Conservation (phyloP, 192 early-diverging fungal species). For the Coemansia sp. region DNA sequence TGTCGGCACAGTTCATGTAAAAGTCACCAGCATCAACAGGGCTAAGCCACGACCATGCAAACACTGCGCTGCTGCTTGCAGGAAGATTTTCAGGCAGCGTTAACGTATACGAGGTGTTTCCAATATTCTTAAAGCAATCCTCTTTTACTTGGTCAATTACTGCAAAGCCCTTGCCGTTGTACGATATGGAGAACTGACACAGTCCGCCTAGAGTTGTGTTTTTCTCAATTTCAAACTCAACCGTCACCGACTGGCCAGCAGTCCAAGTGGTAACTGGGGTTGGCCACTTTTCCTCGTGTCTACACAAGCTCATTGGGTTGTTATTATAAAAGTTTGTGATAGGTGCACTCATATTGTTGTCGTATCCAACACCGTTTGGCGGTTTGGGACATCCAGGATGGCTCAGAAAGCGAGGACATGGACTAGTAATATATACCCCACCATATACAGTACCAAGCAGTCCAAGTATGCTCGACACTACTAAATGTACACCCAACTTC, state of each 20-base stretch:
- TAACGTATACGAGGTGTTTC: constrained; percentile 27
- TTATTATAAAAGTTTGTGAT: background rate
- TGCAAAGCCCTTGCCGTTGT: constrained; percentile 62
- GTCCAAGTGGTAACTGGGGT: constrained; percentile 45
- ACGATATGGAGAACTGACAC: constrained; percentile 69
- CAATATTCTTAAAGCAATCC: constrained; percentile 33
- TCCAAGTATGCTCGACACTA: background rate
- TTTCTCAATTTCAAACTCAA: constrained; percentile 46
- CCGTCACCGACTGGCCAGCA: constrained; percentile 48
- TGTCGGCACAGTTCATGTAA: constrained; percentile 55
- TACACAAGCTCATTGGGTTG: constrained; percentile 38
- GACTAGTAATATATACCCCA: background rate
- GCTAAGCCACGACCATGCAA: constrained; percentile 67
- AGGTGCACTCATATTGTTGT: background rate
- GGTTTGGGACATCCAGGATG: constrained; percentile 1
- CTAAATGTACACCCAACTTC: background rate
- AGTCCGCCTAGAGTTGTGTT: constrained; percentile 65
- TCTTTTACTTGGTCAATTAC: constrained; percentile 54
- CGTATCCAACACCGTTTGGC: background rate
- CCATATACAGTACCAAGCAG: constrained; percentile 1
- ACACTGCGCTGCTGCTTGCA: constrained; percentile 48
- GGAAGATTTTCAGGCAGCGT: constrained; percentile 51
- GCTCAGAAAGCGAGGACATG: constrained; percentile 3
- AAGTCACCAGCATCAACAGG: constrained; percentile 60
- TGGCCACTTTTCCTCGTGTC: constrained; percentile 23